Conservation (phyloP, 257 asterid genomes). For the Nicotiana obtusifolia region DNA sequence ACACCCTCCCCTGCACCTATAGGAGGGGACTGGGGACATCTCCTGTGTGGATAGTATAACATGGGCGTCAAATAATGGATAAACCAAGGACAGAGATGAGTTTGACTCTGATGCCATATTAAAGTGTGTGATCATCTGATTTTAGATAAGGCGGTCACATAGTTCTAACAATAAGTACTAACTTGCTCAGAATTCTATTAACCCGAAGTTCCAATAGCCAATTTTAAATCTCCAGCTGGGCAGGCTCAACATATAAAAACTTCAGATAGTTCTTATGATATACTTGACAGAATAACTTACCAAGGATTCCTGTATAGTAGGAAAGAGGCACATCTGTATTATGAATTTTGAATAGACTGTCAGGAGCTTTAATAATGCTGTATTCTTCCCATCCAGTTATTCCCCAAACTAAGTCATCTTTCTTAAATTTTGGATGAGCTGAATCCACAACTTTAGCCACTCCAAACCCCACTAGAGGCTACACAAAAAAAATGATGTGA, state of each 20-base stretch:
- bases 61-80: background rate
- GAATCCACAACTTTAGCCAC: conserved; percentile 15
- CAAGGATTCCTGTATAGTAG: conserved; percentile 19
- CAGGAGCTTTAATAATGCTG: background rate
- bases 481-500: background rate
- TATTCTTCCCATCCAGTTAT: conserved; percentile 26
- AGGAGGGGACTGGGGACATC: no score
- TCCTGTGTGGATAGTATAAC: background rate
- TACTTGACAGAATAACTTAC: background rate
- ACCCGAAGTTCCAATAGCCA: no score
- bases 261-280: background rate
- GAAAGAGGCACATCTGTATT: conserved; percentile 16
- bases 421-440: conserved; percentile 18
- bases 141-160: background rate
- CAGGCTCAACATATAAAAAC: background rate
- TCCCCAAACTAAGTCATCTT: conserved; percentile 18
- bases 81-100: background rate
- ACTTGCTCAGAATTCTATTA: no score
- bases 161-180: background rate
- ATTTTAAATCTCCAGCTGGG: no score
- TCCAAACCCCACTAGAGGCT: conserved; percentile 20
- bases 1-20: background rate
- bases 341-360: conserved; percentile 8
- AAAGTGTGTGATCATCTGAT: background rate
- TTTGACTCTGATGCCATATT: background rate